Evolutionary conservation across 495 filamentous ascomycete species (phyloP).

Genomic region (Xylaria nigripes): DNA sequence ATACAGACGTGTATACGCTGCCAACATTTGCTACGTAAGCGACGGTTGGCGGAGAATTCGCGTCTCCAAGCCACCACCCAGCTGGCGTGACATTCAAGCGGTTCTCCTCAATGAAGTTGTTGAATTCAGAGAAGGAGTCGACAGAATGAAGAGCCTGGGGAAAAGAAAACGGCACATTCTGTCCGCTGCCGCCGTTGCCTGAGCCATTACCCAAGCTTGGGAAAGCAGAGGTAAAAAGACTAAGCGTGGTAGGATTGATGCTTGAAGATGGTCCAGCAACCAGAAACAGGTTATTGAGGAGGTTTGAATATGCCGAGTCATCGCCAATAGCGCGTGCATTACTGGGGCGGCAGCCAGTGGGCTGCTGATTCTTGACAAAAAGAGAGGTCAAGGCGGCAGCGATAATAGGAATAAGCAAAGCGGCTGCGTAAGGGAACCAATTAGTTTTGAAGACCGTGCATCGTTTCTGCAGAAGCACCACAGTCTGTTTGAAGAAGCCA

Average conservation of each 20-base stretch:
- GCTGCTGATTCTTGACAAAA: conserved; percentile 52
- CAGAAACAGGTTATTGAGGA: conserved; percentile 39
- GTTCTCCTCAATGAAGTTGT: conserved; percentile 49
- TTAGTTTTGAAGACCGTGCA: conserved; percentile 68
- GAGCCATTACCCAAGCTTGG: conserved; percentile 11
- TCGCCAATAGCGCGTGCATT: conserved; percentile 16
- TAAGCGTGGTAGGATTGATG: conserved; percentile 32
- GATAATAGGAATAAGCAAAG: conserved; percentile 64
- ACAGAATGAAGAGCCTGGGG: conserved; percentile 48
- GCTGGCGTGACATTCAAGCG: conserved; percentile 64
- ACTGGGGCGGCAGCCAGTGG: conserved; percentile 50
- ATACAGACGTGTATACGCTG: conserved; percentile 46
- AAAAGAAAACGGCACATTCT: conserved; percentile 13
- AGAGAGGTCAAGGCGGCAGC: conserved; percentile 68
- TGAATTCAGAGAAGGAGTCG: conserved; percentile 58
- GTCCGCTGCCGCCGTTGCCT: not conserved
- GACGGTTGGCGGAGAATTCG: conserved; percentile 46
- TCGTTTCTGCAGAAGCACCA: conserved; percentile 69
- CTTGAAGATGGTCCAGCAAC: conserved; percentile 53
- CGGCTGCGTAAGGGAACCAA: conserved; percentile 62
- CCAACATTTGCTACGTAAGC: conserved; percentile 41
- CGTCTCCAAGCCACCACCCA: conserved; percentile 63
- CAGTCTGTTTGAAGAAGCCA: conserved; percentile 54
- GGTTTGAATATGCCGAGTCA: conserved; percentile 12
- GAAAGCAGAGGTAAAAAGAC: conserved; percentile 39